Base-by-base conservation (phyloP, 2,329 filamentous ascomycete species). In the Ceratocystis harringtonii region DNA sequence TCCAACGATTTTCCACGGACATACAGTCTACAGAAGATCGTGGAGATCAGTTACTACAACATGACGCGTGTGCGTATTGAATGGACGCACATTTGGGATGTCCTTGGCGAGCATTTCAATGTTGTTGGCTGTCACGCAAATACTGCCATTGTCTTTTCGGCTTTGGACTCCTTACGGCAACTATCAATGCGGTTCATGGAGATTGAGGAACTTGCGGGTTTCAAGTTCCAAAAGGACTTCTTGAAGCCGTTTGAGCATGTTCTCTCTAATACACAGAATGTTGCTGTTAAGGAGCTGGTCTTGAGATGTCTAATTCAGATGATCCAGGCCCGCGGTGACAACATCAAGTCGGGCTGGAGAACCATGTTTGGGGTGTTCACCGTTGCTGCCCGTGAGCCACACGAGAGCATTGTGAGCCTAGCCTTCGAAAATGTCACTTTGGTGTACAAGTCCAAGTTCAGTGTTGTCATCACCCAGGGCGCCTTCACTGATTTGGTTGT, bases 161-260 rank as follows among this genome's bases (percentile, higher is more conserved):
- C 94, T 2, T 81, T 99, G 32, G 95, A 99, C 76, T 96, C 92
- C 2, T 77, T 99, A 57, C 85, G 95, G 50, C 94, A 99, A 74
- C 78, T 99, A 50, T 96, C 92, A 0, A 97, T 99, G 92, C 88
- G 92, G 19, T 99, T 99, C 73, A 89, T 99, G 88, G 94, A 99
- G 75, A 91, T 97, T 68, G 94, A 96, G 73, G 94, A 99, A 74
- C 77, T 99, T 70, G 90, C 94, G 0, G 94, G 95, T 72, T 99
- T 99, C 83, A 97, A 97, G 75, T 99, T 99, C 73, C 94, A 99
- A 72, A 99, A 99, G 74, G 92, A 99, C 73, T 99, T 99, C 74
- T 77, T 99, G 64, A 97, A 96, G 75, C 94, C 95, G 0, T 99
- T 99, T 71, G 92, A 99, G 77, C 90, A 97, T 74, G 91, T 99